Base-by-base conservation (phyloP, 129 eudicot genomes). In the Smallanthus sonchifolius region DNA sequence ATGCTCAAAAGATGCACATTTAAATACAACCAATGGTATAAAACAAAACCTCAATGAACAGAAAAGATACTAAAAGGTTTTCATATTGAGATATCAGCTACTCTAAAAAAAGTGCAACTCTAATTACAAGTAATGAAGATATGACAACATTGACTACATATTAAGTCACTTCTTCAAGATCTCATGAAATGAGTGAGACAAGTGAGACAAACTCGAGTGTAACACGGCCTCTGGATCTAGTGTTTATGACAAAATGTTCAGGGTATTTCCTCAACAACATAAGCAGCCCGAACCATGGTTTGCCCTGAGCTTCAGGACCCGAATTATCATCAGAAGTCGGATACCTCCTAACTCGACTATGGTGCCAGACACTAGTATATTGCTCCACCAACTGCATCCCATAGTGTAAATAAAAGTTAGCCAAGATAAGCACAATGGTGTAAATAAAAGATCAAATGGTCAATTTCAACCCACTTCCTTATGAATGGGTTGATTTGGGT, bases 231-330 rank as follows among this genome's bases (percentile, higher is more conserved):
- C 86, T 94, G 10, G 97, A 90, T 79, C 96, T 82, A 2, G 97
- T 94, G 75, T 94, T 90, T 82, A 94, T 88, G 43, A 94, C 97
- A 65, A 94, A 94, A 68, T 94, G 97, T 70, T 94, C 98, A 0
- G 98, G 98, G 47, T 94, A 88, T 60, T 89, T 94, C 89, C 96
- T 91, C 67, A 94, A 82, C 84, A 94, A 64, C 96, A 90, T 79
- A n/a, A 93, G 89, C 86, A 93, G 75, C 70, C 98, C 97, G 36
- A 81, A 84, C 98, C 98, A 94, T 14, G 97, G 98, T 70, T 94
- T 94, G 55, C 86, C 96, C 10, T 86, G 74, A 37, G 97, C 86
- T 81, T 94, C 98, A 4, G 91, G 84, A 52, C 66, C 80, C 2
- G 86, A 76, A 69, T 86, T 73, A 59, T 94, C 98, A 73, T 94